These are phyloP conservation scores for Teratosphaeria nubilosa DNA, from an alignment of 2,329 filamentous ascomycete genomes.

Conservation along the genomic window DNA sequence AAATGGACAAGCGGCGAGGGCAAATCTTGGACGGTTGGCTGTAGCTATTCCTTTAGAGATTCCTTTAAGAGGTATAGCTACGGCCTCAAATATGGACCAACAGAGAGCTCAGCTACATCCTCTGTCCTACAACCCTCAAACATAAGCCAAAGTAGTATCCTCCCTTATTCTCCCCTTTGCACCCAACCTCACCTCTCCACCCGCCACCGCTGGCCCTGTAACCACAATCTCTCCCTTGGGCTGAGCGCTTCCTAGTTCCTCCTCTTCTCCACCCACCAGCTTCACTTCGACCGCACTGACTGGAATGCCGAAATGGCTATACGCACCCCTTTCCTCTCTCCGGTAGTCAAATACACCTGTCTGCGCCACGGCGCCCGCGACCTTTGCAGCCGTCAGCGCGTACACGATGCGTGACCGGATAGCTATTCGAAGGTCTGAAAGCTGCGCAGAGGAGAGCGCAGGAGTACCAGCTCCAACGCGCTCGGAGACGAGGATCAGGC, in stretches of 20 bases:
- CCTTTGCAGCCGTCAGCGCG: constrained; percentile 66
- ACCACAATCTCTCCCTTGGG: constrained; percentile 48
- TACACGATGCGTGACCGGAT: constrained; percentile 74
- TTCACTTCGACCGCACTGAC: constrained; percentile 70
- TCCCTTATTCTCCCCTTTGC: constrained; percentile 55
- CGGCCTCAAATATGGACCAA: background rate
- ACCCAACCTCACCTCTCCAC: constrained; percentile 53
- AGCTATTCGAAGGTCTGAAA: constrained; percentile 75
- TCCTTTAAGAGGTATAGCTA: too few species aligned
- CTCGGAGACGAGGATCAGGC: constrained; percentile 72
- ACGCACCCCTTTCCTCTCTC: constrained; percentile 33
- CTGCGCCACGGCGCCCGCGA: constrained; percentile 85
- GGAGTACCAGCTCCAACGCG: constrained; percentile 50
- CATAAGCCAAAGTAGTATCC: constrained; percentile 34
- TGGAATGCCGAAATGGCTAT: constrained; percentile 71
- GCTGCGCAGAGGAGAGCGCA: constrained; percentile 54
- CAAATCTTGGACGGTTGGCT: background rate
- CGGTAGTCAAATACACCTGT: constrained; percentile 84
- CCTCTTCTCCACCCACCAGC: constrained; percentile 21
- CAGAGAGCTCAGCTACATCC: background rate
- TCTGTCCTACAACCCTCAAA: background rate
- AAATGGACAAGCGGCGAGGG: too few species aligned
- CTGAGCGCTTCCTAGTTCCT: constrained; percentile 53
- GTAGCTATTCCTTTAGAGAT: too few species aligned
- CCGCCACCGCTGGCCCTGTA: constrained; percentile 62